Evolutionary conservation across 352 stramenopile species (phyloP).

Genomic region (Plasmopara muralis): DNA sequence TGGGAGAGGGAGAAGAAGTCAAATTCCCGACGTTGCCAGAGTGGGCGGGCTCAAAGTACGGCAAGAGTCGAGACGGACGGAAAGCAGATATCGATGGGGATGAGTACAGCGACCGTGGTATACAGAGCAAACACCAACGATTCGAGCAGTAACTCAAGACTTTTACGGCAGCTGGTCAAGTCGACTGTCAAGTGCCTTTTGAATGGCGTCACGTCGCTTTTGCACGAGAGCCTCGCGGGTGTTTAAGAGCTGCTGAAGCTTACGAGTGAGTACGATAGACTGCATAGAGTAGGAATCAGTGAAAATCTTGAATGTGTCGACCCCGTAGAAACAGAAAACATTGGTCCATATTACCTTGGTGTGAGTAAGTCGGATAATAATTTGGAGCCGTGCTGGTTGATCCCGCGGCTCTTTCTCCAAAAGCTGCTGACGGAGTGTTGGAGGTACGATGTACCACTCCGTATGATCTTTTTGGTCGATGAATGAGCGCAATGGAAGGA

Average conservation of each 20-base stretch:
- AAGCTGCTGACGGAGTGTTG: conserved; percentile 54
- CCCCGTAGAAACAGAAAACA: background rate
- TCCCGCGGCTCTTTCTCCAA: conserved; percentile 34
- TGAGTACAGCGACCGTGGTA: background rate
- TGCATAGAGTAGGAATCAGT: conserved; percentile 12
- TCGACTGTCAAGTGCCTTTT: conserved; percentile 25
- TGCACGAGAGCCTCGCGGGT: conserved; percentile 29
- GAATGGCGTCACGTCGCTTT: conserved; percentile 34
- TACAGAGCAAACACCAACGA: conserved; percentile 1
- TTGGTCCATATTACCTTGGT: conserved; percentile 34
- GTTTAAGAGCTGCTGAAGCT: conserved; percentile 40
- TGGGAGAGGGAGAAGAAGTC: conserved; percentile 36
- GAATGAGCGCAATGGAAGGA: conserved; percentile 37
- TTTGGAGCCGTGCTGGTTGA: conserved; percentile 32
- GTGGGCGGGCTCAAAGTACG: conserved; percentile 69
- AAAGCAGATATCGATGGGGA: conserved; percentile 1
- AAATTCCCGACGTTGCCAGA: conserved; percentile 45
- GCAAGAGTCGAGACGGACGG: conserved; percentile 18
- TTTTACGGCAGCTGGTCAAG: conserved; percentile 24
- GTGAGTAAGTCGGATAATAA: conserved; percentile 40
- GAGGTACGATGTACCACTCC: conserved; percentile 47
- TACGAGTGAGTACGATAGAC: conserved; percentile 47
- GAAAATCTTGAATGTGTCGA: conserved; percentile 5
- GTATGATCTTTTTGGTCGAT: conserved; percentile 58
- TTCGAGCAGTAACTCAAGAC: conserved; percentile 4